phyloP scores from a whole-genome alignment of 768 basidiomycete species.

The Kwoniella sp. region DNA sequence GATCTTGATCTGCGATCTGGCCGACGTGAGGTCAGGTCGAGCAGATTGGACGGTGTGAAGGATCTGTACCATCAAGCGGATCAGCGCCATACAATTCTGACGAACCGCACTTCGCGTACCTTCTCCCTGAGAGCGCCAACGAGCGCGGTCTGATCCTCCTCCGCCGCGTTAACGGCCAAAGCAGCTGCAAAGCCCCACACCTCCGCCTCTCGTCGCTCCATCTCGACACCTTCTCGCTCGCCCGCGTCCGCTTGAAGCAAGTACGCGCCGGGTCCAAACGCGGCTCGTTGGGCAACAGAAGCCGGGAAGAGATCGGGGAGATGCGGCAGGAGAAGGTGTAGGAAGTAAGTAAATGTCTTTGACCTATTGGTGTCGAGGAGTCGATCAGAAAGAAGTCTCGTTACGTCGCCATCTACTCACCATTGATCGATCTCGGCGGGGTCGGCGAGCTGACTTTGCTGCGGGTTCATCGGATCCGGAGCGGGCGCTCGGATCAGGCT shows the following conservation, averaged over 20 bases:
- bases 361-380: too few relatives aligned
- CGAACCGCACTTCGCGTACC: too few relatives aligned
- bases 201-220: slow-evolving; percentile 48
- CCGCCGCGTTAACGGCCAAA: slow-evolving; percentile 69
- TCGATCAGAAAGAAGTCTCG: background rate
- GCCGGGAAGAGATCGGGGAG: slow-evolving; percentile 85
- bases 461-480: slow-evolving; percentile 55
- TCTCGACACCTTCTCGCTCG: slow-evolving; percentile 45
- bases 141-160: slow-evolving; percentile 81
- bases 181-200: slow-evolving; percentile 50
- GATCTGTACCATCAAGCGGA: slow-evolving; percentile 19
- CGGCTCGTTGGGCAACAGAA: slow-evolving; percentile 55
- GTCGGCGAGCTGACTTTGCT: slow-evolving; percentile 58
- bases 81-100: background rate
- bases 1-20: slow-evolving; percentile 69
- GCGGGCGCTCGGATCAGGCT: slow-evolving; percentile 72
- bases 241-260: slow-evolving; percentile 31
- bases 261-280: slow-evolving; percentile 52
- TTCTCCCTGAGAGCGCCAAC: slow-evolving; percentile 85
- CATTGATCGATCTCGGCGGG: slow-evolving; percentile 67
- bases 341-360: slow-evolving; percentile 79
- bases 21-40: slow-evolving; percentile 63
- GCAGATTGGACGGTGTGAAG: slow-evolving; percentile 80
- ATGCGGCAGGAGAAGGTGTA: slow-evolving; percentile 71
- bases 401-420: slow-evolving; percentile 51